Percentiles rank a stretch among this genome's conserved stretches.
These are phyloP conservation scores for Sporothrix schenckii DNA, from an alignment of 2,329 filamentous ascomycete species.

Conservation along the genomic window DNA sequence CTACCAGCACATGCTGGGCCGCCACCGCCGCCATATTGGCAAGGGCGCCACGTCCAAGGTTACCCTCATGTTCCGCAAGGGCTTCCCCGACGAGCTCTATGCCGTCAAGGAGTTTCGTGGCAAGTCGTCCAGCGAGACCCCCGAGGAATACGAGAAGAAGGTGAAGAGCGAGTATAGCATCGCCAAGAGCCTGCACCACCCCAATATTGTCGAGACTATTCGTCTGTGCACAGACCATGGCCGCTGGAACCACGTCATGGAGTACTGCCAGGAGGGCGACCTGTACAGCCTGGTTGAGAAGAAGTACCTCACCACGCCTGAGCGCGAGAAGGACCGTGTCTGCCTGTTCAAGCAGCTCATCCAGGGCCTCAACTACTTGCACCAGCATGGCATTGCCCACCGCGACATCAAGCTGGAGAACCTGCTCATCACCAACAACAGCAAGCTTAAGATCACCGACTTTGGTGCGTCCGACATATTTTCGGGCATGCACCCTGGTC, in stretches of 20 bases:
- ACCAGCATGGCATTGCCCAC: conserved; percentile 82
- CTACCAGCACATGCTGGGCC: conserved; percentile 70
- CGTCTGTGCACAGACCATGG: conserved; percentile 73
- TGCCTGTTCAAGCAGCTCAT: conserved; percentile 90
- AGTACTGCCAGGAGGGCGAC: conserved; percentile 83
- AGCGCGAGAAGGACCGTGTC: conserved; percentile 68
- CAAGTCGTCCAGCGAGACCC: conserved; percentile 68
- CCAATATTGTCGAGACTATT: conserved; percentile 82
- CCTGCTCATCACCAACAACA: conserved; percentile 74
- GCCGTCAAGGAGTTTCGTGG: conserved; percentile 87
- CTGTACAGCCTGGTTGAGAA: conserved; percentile 74
- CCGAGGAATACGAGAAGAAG: conserved; percentile 79
- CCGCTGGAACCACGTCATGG: conserved; percentile 91
- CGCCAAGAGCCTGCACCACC: conserved; percentile 80
- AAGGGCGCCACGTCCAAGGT: conserved; percentile 84
- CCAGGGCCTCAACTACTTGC: conserved; percentile 79
- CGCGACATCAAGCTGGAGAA: conserved; percentile 92
- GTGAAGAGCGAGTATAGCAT: conserved; percentile 91
- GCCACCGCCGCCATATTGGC: conserved; percentile 74
- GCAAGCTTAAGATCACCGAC: conserved; percentile 86
- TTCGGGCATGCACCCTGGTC: conserved; percentile 75
- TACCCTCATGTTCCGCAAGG: conserved; percentile 75
- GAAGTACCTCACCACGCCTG: conserved; percentile 65
- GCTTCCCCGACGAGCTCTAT: conserved; percentile 65
- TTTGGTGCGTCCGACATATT: conserved; percentile 91